Evolutionary conservation across 306 rosid species (phyloP).

Genomic region (Prunus dulcis): DNA sequence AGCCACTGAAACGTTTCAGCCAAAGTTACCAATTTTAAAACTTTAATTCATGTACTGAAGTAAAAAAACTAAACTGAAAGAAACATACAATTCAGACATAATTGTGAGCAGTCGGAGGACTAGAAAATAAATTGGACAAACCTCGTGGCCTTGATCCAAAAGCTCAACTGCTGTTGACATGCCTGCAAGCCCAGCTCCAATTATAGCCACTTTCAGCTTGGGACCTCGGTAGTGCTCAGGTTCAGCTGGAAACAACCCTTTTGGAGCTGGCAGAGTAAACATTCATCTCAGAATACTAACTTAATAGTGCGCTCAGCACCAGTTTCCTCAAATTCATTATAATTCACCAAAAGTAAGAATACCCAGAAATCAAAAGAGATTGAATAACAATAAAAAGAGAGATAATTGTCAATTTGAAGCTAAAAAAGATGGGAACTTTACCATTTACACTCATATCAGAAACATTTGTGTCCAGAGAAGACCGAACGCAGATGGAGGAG

Average conservation of each 20-base stretch:
- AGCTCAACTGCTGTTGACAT: constrained; percentile 99
- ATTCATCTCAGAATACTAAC: constrained; percentile 24
- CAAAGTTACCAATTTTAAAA: constrained; percentile 14
- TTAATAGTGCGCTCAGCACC: background rate
- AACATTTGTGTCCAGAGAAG: constrained; percentile 76
- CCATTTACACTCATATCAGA: constrained; percentile 91
- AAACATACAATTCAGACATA: background rate
- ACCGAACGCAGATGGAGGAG: constrained; percentile 39
- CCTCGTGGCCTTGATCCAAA: constrained; percentile 99
- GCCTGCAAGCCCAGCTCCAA: constrained; percentile 98
- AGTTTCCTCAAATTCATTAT: background rate
- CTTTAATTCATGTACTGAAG: background rate
- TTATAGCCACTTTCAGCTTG: constrained; percentile 90
- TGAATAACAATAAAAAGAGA: background rate
- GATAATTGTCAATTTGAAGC: background rate
- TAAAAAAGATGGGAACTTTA: constrained; percentile 15
- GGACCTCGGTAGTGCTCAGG: constrained; percentile 93
- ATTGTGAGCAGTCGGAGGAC: background rate
- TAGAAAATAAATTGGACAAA: constrained; percentile 25
- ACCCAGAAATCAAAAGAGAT: constrained; percentile 6
- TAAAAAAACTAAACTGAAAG: background rate
- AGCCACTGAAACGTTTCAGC: background rate
- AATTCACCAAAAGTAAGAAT: background rate
- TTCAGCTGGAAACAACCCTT: constrained; percentile 94
- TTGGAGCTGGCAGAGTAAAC: constrained; percentile 65